Evolutionary conservation across 2,329 filamentous ascomycete genomes (phyloP), one percentile per base, ranked within the genome.

Genomic region (Fusarium hostae): DNA sequence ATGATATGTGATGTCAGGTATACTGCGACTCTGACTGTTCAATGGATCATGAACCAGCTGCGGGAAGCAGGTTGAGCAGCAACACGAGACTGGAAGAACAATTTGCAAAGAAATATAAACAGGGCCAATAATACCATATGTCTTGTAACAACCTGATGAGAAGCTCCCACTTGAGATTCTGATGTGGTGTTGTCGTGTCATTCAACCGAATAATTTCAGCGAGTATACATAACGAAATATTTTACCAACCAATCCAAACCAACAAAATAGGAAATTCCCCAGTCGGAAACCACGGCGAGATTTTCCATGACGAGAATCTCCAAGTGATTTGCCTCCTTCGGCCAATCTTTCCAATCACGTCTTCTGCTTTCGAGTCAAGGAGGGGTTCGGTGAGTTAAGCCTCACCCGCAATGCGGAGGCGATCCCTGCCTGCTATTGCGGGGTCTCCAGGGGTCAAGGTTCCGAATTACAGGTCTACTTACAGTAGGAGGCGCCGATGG

Each of bases 401-500:
- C 68, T 63, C 51, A 52, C 32, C 47, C 30, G 26, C 40, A 47
- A 56, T 59, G 68, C 41, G 68, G 68, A 58, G 66, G 22, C 18
- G 50, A 47, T 40, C 51, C 37, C 26, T 55, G 54, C 37, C 26
- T 55, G 54, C n/a, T 11, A 20, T 54, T 62, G 40, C 40, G 66
- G 63, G 40, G 28, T 22, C 16, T 18, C 34, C 43, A 40, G 18
- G 40, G 52, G 24, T 58, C 37, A 47, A 30, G 24, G 30, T 22
- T 16, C 30, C 24, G 22, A 41, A 28, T 16, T 9, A 24, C 18
- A 57, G 55, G 15, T 41, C 69, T 35, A 24, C 10, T 70, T 70
- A 20, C 28, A 48, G 70, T 57, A 72, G 50, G 57, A 72, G 57
- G 52, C 51, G 28, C 70, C 70, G 70, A 72, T 35, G 28, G 22